phyloP scores from a whole-genome alignment of 1,139 yeast genomes.

The Arxiozyma slooffiae region DNA sequence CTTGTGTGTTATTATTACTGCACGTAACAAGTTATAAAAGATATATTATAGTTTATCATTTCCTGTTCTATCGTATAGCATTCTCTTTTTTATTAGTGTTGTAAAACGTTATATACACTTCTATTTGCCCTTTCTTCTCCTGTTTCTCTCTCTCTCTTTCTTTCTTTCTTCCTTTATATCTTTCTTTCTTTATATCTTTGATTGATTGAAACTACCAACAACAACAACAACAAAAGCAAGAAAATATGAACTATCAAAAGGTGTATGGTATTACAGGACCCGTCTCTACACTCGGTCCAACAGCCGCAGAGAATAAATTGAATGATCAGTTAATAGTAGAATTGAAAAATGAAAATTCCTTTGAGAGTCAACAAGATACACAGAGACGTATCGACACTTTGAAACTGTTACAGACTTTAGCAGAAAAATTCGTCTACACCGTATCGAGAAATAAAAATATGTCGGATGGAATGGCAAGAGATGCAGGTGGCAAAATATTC shows the following conservation, averaged over 20 bases:
- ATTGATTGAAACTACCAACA: too few relatives aligned
- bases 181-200: too few relatives aligned
- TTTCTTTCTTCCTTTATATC: too few relatives aligned
- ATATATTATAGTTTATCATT: too few relatives aligned
- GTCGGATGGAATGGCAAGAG: constrained; percentile 96
- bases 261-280: constrained; percentile 84
- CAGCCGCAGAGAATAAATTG: constrained; percentile 62
- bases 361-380: constrained; percentile 78
- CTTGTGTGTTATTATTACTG: too few relatives aligned
- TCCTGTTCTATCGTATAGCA: too few relatives aligned
- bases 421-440: constrained; percentile 69
- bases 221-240: too few relatives aligned
- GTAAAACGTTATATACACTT: too few relatives aligned
- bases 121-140: too few relatives aligned
- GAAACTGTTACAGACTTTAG: constrained; percentile 55
- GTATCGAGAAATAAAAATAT: constrained; percentile 76
- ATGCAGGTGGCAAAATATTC: constrained; percentile 94
- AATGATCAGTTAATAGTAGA: constrained; percentile 73
- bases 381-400: constrained; percentile 70
- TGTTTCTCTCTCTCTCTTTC: too few relatives aligned
- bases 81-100: too few relatives aligned
- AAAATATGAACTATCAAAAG: constrained; percentile 29
- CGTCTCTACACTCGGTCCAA: constrained; percentile 73
- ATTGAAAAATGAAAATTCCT: constrained; percentile 74
- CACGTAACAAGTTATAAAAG: too few relatives aligned